phyloP scores from a whole-genome alignment of 306 rosid species.

The Medicago lupulina region DNA sequence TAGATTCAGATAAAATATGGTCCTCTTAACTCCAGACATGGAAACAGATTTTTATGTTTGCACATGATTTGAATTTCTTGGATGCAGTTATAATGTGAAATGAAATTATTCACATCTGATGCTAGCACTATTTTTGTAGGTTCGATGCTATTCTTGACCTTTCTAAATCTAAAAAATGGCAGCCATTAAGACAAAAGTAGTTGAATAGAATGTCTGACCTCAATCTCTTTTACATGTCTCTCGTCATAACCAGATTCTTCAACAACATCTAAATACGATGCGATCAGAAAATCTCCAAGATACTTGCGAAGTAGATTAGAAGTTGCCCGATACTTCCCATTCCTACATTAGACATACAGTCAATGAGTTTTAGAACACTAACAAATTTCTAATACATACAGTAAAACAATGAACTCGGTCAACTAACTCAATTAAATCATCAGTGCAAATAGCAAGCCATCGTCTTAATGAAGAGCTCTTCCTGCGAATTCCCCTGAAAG shows the following conservation, averaged over 20 bases:
- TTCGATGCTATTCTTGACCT: constrained; percentile 29
- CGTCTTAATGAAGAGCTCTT: constrained; percentile 88
- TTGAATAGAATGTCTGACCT: constrained; percentile 60
- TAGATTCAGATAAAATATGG: not conserved
- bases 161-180: constrained; percentile 19
- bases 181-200: constrained; percentile 35
- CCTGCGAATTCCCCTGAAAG: constrained; percentile 84
- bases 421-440: constrained; percentile 76
- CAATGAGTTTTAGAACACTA: constrained; percentile 35
- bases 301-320: constrained; percentile 87
- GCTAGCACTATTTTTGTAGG: constrained; percentile 26
- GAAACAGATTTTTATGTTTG: constrained; percentile 6
- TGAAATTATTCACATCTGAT: constrained; percentile 35
- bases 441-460: constrained; percentile 95
- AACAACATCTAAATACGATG: constrained; percentile 78
- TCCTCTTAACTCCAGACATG: not conserved
- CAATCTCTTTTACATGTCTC: constrained; percentile 78
- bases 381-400: constrained; percentile 20
- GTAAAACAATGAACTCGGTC: constrained; percentile 52
- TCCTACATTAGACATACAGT: constrained; percentile 54
- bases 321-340: constrained; percentile 64
- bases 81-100: constrained; percentile 28
- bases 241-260: constrained; percentile 91
- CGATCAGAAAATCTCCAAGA: constrained; percentile 90
- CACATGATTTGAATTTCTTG: constrained; percentile 27